These are phyloP conservation scores for Clarireedia sp. DNA, from an alignment of 2,329 filamentous ascomycete species.

Conservation along the genomic window DNA sequence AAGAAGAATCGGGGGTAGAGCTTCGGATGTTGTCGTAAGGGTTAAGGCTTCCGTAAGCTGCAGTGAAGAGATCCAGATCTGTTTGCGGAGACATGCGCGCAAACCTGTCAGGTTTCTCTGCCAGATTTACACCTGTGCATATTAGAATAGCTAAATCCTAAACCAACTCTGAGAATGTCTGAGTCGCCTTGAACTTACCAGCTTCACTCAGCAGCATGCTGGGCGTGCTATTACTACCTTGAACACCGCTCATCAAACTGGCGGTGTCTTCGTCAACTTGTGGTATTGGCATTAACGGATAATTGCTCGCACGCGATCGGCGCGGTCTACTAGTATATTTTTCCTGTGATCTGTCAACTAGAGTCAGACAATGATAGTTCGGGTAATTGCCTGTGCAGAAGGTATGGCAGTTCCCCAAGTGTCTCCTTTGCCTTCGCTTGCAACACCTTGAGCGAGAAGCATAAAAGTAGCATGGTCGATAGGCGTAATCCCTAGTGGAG, in stretches of 20 bases:
- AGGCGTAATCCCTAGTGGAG: slow-evolving; percentile 27
- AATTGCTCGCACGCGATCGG: not conserved
- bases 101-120: slow-evolving; percentile 4
- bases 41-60: not conserved
- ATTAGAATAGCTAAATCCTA: no score
- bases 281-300: not conserved
- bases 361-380: not conserved
- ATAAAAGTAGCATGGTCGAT: slow-evolving; percentile 39
- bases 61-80: slow-evolving; percentile 3
- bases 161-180: no score
- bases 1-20: not conserved
- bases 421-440: slow-evolving; percentile 8
- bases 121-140: slow-evolving; percentile 2
- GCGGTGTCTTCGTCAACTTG: slow-evolving; percentile 25
- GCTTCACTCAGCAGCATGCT: slow-evolving; percentile 14
- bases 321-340: slow-evolving; percentile 13
- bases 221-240: slow-evolving; percentile 11
- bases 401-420: not conserved
- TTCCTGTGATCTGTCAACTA: slow-evolving; percentile 11
- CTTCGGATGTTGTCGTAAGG: not conserved
- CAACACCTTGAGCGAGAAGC: slow-evolving; percentile 31
- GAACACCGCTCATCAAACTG: slow-evolving; percentile 16
- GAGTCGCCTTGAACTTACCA: slow-evolving; percentile 12
- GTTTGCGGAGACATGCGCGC: slow-evolving; percentile 6
- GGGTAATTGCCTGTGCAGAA: not conserved